Conservation (phyloP, 805 yeast genomes). For the Candida rishiriensis region DNA sequence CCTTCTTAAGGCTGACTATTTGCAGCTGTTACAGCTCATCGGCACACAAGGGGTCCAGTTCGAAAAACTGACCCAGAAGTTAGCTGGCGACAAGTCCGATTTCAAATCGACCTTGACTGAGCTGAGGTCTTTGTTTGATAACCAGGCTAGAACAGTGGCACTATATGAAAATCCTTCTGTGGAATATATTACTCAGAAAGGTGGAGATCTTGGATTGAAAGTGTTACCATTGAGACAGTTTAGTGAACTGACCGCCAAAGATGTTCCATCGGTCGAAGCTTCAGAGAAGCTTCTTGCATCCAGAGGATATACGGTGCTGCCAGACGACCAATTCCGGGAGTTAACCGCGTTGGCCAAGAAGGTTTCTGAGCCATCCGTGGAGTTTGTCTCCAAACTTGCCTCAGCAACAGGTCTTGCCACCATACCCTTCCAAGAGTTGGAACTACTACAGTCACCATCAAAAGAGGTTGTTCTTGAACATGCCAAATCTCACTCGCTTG, state of each 20-base stretch:
- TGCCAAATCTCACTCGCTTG: slow-evolving; percentile 8
- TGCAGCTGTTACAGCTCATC: slow-evolving; percentile 14
- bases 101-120: slow-evolving; percentile 25
- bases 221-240: slow-evolving; percentile 9
- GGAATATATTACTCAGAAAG: slow-evolving; percentile 25
- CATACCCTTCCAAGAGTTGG: slow-evolving; percentile 13
- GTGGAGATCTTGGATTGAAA: slow-evolving; percentile 12
- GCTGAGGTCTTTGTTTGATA: slow-evolving; percentile 16
- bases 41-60: slow-evolving; percentile 19
- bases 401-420: slow-evolving; percentile 17
- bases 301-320: slow-evolving; percentile 12
- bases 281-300: slow-evolving; percentile 5
- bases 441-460: slow-evolving; percentile 12
- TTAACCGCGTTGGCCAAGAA: slow-evolving; percentile 1
- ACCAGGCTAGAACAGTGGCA: slow-evolving; percentile 11
- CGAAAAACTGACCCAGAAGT: slow-evolving; percentile 5
- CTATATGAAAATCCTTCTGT: slow-evolving; percentile 23
- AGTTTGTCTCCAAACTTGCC: slow-evolving; percentile 31
- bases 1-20: slow-evolving; percentile 15
- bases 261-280: slow-evolving; percentile 6
- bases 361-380: slow-evolving; percentile 17
- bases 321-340: slow-evolving; percentile 8
- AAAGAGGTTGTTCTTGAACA: slow-evolving; percentile 8
- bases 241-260: not conserved
- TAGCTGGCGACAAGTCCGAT: slow-evolving; percentile 19